Conservation (phyloP, 495 filamentous ascomycete species). For the Aspergillus ostianus region DNA sequence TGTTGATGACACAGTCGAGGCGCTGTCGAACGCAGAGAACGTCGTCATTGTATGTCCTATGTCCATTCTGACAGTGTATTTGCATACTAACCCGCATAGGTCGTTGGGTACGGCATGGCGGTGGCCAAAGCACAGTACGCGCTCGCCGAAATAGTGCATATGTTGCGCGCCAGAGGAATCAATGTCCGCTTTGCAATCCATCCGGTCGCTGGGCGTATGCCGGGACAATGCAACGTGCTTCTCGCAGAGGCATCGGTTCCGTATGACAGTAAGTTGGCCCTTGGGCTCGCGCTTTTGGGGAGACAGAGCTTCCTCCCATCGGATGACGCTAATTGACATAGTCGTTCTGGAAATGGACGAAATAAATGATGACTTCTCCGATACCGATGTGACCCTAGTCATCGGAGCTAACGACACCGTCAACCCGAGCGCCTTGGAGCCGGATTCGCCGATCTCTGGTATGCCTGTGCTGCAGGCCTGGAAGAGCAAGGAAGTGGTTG, state of each 20-base stretch:
- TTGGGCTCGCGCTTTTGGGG: no score
- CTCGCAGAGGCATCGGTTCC: constrained; percentile 79
- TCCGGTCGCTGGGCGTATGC: constrained; percentile 81
- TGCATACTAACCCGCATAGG: constrained; percentile 10
- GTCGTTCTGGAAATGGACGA: constrained; percentile 85
- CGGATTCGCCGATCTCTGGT: constrained; percentile 73
- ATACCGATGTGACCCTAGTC: constrained; percentile 80
- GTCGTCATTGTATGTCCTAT: constrained; percentile 61
- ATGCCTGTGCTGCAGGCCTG: constrained; percentile 86
- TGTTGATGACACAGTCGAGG: constrained; percentile 72
- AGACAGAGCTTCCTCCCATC: background rate
- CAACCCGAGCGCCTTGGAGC: constrained; percentile 78
- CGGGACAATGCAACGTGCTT: constrained; percentile 81
- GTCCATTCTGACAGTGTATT: background rate
- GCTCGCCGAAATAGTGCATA: constrained; percentile 71
- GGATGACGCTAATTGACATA: constrained; percentile 22
- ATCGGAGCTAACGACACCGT: constrained; percentile 87
- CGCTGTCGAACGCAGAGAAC: constrained; percentile 65
- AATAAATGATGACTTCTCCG: constrained; percentile 82
- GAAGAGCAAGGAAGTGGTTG: constrained; percentile 86
- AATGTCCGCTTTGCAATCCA: constrained; percentile 86
- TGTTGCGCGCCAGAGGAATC: constrained; percentile 65
- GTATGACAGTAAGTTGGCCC: constrained; percentile 61
- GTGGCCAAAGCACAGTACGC: constrained; percentile 86
- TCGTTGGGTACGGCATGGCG: constrained; percentile 85